These are phyloP conservation scores for Xylaria sp. DNA, from an alignment of 2,329 filamentous ascomycete species.

Conservation along the genomic window DNA sequence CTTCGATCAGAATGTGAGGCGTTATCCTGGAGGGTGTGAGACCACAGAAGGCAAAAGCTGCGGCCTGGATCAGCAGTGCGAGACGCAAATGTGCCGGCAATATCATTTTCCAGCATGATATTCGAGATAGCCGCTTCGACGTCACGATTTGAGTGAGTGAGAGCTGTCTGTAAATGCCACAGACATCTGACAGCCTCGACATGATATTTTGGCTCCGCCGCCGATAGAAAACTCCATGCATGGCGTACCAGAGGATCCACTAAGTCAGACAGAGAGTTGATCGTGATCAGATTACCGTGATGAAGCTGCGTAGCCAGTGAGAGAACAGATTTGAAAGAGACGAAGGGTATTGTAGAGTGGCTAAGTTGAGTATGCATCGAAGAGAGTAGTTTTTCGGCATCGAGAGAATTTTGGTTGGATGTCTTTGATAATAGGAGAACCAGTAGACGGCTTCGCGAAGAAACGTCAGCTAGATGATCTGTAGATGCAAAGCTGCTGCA, in stretches of 20 bases:
- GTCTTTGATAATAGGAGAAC: slow-evolving; percentile 52
- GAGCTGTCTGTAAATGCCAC: slow-evolving; percentile 74
- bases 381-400: slow-evolving; percentile 44
- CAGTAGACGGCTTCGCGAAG: slow-evolving; percentile 55
- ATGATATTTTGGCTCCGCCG: slow-evolving; percentile 84
- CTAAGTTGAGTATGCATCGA: slow-evolving; percentile 47
- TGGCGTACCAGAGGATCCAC: slow-evolving; percentile 63
- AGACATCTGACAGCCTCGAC: slow-evolving; percentile 84
- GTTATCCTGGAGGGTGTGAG: slow-evolving; percentile 65
- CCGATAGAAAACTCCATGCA: slow-evolving; percentile 76
- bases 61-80: slow-evolving; percentile 57
- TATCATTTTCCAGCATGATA: slow-evolving; percentile 56
- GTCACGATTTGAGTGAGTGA: slow-evolving; percentile 62
- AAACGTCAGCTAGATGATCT: slow-evolving; percentile 43
- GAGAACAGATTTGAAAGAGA: slow-evolving; percentile 53
- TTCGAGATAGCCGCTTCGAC: slow-evolving; percentile 74
- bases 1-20: slow-evolving; percentile 39
- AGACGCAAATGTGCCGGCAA: slow-evolving; percentile 42
- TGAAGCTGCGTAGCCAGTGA: slow-evolving; percentile 55
- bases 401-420: slow-evolving; percentile 40
- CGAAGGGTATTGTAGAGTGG: slow-evolving; percentile 41
- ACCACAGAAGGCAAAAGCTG: slow-evolving; percentile 73
- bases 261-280: slow-evolving; percentile 53
- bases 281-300: slow-evolving; percentile 46
- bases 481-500: slow-evolving; percentile 42